Evolutionary conservation across 2,329 filamentous ascomycete genomes (phyloP), one percentile per base, ranked within the genome.

Genomic region (Orbilia blumenaviensis): DNA sequence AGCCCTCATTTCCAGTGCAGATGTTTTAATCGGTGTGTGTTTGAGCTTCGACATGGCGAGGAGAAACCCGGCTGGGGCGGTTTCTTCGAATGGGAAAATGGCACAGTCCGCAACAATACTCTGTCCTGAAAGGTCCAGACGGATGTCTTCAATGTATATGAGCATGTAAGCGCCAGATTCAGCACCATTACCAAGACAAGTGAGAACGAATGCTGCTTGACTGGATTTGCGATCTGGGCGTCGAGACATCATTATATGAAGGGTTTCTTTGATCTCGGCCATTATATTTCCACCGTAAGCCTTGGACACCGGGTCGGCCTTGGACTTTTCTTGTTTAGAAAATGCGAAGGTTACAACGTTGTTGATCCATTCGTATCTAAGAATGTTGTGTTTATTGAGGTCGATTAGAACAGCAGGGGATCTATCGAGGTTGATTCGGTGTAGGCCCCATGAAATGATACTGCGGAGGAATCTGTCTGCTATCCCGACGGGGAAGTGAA

Each of bases 51-150:
- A 77, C 82, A 83, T 18, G 84, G 84, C 58, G 83, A 85, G 68
- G 82, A 82, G 56, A 0, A 82, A 80, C 41, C 82, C 84, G 38
- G 89, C 60, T 85, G 87, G 83, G 83, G 81, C 10, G 88, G 88
- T 8, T 89, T 88, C 82, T 83, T 86, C 81, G 89, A 88, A 87
- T 86, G 88, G 77, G 89, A 89, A 80, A 86, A 89, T 83, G 89
- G 88, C 88, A 89, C 89, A 82, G 79, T 84, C 78, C 85, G 85
- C 77, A 84, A 87, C 54, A 85, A 89, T 80, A 88, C 88, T 82
- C 87, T 87, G 5, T 79, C 80, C 34, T 85, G 89, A 68, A 83
- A 82, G 63, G 89, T 87, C 82, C 82, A 84, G 86, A 81, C 87
- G 89, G 9, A 83, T 85, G 74, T 88, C 87, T 81, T 87, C 86